Percentiles rank a stretch among this genome's conserved stretches.
Evolutionary conservation across 2,329 filamentous ascomycete species (phyloP).

Genomic region (Paraphaeosphaeria minitans): DNA sequence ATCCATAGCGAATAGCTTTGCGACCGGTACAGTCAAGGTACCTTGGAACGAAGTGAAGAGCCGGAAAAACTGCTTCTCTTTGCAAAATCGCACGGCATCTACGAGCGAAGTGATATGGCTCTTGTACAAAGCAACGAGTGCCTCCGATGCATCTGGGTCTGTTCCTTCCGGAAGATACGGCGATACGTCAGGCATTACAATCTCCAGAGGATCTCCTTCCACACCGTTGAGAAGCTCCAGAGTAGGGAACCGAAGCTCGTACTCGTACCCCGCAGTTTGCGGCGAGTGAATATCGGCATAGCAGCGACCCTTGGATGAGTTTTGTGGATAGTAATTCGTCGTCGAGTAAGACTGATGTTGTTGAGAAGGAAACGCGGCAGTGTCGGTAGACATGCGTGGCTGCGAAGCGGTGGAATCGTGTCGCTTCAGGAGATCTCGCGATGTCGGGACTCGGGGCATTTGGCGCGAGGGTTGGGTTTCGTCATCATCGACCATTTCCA

Average conservation of each 20-base stretch:
- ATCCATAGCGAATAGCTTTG: conserved; percentile 84
- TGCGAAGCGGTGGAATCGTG: conserved; percentile 32
- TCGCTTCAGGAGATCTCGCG: conserved; percentile 33
- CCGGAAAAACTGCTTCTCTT: conserved; percentile 95
- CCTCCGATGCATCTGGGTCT: conserved; percentile 84
- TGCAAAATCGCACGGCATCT: conserved; percentile 94
- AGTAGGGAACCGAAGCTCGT: conserved; percentile 66
- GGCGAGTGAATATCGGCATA: conserved; percentile 54
- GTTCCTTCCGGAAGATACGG: conserved; percentile 80
- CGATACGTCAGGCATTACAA: conserved; percentile 85
- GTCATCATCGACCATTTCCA: conserved; percentile 56
- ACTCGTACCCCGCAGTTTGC: conserved; percentile 62
- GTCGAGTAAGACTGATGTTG: conserved; percentile 31
- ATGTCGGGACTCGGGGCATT: neutral
- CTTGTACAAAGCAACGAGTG: conserved; percentile 84
- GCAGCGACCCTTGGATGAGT: conserved; percentile 51
- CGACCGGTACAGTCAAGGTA: conserved; percentile 93
- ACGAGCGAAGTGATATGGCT: conserved; percentile 95
- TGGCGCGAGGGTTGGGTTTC: conserved; percentile 14
- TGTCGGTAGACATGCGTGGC: conserved; percentile 55
- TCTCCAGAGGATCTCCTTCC: conserved; percentile 64
- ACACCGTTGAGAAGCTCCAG: conserved; percentile 61
- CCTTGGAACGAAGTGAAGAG: conserved; percentile 95
- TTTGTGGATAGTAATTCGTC: conserved; percentile 39
- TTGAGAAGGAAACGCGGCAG: conserved; percentile 52